phyloP scores from a whole-genome alignment of 2,329 filamentous ascomycete species.

The Ophiostoma populinum region DNA sequence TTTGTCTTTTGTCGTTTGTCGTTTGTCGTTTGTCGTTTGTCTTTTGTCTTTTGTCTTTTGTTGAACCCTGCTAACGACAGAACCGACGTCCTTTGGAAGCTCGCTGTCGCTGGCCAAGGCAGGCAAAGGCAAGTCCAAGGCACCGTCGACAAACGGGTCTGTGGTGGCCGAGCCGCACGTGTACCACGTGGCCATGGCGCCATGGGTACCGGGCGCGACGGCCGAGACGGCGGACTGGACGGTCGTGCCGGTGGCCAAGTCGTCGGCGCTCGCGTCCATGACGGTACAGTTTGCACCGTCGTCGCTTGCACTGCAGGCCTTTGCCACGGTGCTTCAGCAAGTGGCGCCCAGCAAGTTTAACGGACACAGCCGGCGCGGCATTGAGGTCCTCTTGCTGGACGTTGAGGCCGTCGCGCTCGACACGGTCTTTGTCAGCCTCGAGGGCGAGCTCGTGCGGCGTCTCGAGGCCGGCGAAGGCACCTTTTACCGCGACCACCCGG shows the following conservation, averaged over 20 bases:
- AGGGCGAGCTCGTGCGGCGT: slow-evolving; percentile 61
- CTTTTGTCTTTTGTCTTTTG: too few relatives aligned
- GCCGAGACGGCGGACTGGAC: slow-evolving; percentile 61
- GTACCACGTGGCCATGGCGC: slow-evolving; percentile 54
- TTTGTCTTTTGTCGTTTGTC: slow-evolving; percentile 15
- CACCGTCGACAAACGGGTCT: slow-evolving; percentile 4
- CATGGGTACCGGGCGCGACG: slow-evolving; percentile 45
- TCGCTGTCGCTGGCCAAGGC: slow-evolving; percentile 6
- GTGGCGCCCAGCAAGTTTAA: slow-evolving; percentile 60
- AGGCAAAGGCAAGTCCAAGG: neutral
- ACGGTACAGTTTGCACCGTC: slow-evolving; percentile 64
- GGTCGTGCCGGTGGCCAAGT: slow-evolving; percentile 56
- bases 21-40: slow-evolving; percentile 13
- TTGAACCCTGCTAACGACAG: neutral
- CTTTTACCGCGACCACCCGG: slow-evolving; percentile 51
- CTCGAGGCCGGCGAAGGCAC: slow-evolving; percentile 70
- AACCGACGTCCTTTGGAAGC: slow-evolving; percentile 6
- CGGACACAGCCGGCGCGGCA: slow-evolving; percentile 53
- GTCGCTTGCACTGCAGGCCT: slow-evolving; percentile 60
- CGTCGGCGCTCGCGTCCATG: slow-evolving; percentile 50
- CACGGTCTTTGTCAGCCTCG: slow-evolving; percentile 71
- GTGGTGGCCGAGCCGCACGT: slow-evolving; percentile 19
- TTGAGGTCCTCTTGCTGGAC: slow-evolving; percentile 72
- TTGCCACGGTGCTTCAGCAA: slow-evolving; percentile 55
- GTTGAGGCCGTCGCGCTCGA: slow-evolving; percentile 66